Evolutionary conservation across 371 early-diverging fungal species (phyloP), one percentile per base, ranked within the genome.

Genomic region (Circinella umbellata): DNA sequence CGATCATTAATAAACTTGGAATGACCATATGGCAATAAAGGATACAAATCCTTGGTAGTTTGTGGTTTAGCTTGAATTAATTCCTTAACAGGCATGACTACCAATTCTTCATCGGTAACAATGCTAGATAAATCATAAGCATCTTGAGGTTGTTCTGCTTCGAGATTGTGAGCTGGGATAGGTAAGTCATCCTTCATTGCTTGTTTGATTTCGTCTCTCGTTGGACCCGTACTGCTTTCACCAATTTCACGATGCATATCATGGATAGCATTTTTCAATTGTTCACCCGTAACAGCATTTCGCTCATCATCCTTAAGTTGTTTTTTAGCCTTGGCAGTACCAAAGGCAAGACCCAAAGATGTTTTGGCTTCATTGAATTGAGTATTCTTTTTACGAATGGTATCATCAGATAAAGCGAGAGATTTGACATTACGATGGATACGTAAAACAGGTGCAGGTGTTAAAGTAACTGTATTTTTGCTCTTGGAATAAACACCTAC

Each of bases 261-360:
- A 48, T 82, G 80, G 70, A 89, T 88, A 0, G 85, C 90, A 34
- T 79, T 85, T 64, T 81, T 78, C 70, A 96, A 67, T 10, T 86
- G 79, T 48, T 84, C 74, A 48, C 70, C 81, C 4, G 66, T 87
- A 66, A 96, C 93, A 68, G 88, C 85, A 76, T 96, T 96, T 70
- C 93, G 89, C 74, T 94, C 96, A 65, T 84, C 81, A 14, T 93
- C 92, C 36, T 86, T 86, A 70, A 96, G 88, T 68, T 89, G 86
- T 69, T 93, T 86, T 73, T 91, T 90, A 61, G 88, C 84, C 84
- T 94, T 95, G 85, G 92, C 92, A 64, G 92, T 94, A 75, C 97
- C 97, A 72, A 96, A 96, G n/a, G 93, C 88, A 77, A 93, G 86
- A 72, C 96, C 96, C 69, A 96, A 84, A 42, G 87, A 83, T 67